These are phyloP conservation scores for California macrophylla DNA, from an alignment of 441 rosid species.

Conservation along the genomic window DNA sequence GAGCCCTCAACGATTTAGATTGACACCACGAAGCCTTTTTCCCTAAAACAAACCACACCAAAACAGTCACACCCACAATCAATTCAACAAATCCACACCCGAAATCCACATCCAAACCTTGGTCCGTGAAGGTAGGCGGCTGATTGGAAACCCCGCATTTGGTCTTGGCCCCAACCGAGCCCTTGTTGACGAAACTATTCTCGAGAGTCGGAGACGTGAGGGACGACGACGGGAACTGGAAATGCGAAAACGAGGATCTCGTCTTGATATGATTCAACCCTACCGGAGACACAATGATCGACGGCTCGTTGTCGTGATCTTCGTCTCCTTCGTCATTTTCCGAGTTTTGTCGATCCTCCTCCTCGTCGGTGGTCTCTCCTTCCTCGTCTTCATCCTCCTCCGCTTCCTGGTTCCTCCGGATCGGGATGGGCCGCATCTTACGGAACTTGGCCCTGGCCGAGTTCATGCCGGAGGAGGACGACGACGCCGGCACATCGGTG, in stretches of 20 bases:
- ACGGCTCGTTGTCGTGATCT: constrained; percentile 23
- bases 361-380: neutral
- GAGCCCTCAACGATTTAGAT: constrained; percentile 50
- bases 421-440: constrained; percentile 1
- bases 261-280: constrained; percentile 75
- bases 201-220: constrained; percentile 22
- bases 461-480: constrained; percentile 5
- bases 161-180: constrained; percentile 16
- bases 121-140: constrained; percentile 26
- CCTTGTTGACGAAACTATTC: constrained; percentile 22
- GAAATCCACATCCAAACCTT: constrained; percentile 27
- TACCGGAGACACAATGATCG: constrained; percentile 46
- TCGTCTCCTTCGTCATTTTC: neutral
- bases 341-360: neutral
- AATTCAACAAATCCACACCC: neutral
- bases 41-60: constrained; percentile 25
- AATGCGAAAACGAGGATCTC: constrained; percentile 50
- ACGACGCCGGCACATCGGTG: constrained; percentile 3
- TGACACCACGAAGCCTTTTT: constrained; percentile 54
- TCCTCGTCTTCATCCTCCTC: neutral
- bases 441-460: constrained; percentile 4
- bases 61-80: neutral
- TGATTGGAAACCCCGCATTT: constrained; percentile 28
- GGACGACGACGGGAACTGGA: constrained; percentile 38
- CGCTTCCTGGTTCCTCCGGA: constrained; percentile 2